Evolutionary conservation across 78 protist species (phyloP).

Genomic region (Diacronema lutheri): DNA sequence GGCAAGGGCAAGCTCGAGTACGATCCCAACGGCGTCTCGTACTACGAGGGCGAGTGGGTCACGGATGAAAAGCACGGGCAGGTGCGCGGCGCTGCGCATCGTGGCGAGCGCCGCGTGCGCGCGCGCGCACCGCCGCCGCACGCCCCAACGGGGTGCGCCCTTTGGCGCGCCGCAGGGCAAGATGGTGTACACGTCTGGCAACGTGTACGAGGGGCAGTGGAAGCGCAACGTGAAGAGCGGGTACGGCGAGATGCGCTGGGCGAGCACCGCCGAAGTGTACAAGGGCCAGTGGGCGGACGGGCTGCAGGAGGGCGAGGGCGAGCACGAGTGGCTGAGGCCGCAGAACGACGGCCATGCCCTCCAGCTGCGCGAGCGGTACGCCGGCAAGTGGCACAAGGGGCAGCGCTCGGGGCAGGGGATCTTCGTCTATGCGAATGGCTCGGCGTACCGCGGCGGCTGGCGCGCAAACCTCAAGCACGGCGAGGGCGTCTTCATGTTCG

Average conservation of each 20-base stretch:
- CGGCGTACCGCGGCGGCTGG: background rate
- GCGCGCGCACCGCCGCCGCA: too few relatives aligned
- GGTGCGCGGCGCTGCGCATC: too few relatives aligned
- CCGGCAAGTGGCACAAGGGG: conserved; percentile 27
- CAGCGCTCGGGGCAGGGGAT: conserved; percentile 17
- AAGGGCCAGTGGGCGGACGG: conserved; percentile 14
- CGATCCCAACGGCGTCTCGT: background rate
- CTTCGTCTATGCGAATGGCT: conserved; percentile 15
- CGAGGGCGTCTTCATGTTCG: background rate
- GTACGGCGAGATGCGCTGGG: background rate
- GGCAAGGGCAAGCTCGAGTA: background rate
- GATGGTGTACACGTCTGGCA: background rate
- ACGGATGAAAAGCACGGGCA: conserved; percentile 1
- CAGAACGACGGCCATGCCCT: background rate
- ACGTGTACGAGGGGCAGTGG: background rate
- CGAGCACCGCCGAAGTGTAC: background rate
- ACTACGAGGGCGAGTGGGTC: conserved; percentile 33
- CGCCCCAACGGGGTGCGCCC: too few relatives aligned
- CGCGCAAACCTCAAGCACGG: background rate
- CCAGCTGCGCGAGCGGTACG: conserved; percentile 15
- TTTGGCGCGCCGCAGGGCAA: too few relatives aligned
- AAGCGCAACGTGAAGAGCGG: background rate
- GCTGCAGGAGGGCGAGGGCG: background rate
- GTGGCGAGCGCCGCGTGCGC: too few relatives aligned
- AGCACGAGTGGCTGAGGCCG: background rate